Base-by-base conservation (phyloP, 1,139 yeast genomes). In the Arxiozyma bovina region DNA sequence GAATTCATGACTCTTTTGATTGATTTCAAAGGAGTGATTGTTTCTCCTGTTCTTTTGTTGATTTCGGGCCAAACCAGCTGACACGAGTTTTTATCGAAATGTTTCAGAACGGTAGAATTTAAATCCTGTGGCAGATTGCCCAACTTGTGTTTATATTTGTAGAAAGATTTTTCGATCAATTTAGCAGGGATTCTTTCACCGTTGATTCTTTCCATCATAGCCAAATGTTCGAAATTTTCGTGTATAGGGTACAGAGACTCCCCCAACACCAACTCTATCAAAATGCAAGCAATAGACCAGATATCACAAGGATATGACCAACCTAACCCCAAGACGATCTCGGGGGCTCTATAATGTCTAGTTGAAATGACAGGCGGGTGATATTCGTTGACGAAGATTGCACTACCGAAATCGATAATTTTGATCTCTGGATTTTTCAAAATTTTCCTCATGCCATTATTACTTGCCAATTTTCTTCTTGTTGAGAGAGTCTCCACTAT, bases 331-430 rank as follows among this genome's bases (percentile, higher is more conserved):
- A 94, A 73, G 1, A 93, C 91, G 61, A 94, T 90, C 69, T 94
- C 99, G 0, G 99, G 99, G 0, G 99, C 99, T 55, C 99, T 76
- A 71, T 94, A 94, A 71, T 94, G 99, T 54, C 99, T 77, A 1
- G 99, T 93, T 17, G 96, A 87, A 12, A 94, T 96, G 27, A 94
- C 84, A 42, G 86, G 82, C 11, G 95, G 84, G 73, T 94, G 99
- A 68, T 87, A 91, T 71, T 94, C 99, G 69, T 91, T 96, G 64
- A 87, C 80, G 65, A 93, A 94, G 7, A 94, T 85, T 0, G 99
- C 97, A 53, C 94, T 84, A 21, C 99, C 99, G 71, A 93, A 94
- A 72, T 94, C 99, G 61, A 94, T 94, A 45, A 93, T 81, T 68
- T 88, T 91, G 53, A 93, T 88, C 59, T 82, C 78, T 1, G 98